These are phyloP conservation scores for Mycena albidolilacea DNA, from an alignment of 768 basidiomycete species.

Conservation along the genomic window DNA sequence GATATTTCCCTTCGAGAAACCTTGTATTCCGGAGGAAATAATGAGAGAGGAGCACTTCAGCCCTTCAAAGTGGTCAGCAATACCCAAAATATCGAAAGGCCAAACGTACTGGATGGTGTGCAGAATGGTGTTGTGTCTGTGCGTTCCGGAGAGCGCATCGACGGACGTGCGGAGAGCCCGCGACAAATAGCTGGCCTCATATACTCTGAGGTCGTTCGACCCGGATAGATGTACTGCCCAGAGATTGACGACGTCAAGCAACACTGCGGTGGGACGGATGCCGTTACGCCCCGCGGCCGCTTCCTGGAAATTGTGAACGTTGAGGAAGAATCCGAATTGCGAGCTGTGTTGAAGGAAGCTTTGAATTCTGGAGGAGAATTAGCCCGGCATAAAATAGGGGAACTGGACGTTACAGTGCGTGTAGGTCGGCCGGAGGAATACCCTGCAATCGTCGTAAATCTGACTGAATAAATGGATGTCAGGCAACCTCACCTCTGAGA, in stretches of 20 bases:
- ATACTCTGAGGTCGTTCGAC: neutral
- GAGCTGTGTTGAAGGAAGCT: conserved; percentile 25
- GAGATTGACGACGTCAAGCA: neutral
- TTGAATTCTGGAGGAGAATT: no score
- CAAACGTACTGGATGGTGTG: conserved; percentile 47
- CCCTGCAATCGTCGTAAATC: neutral
- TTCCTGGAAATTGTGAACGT: conserved; percentile 53
- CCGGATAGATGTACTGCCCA: conserved; percentile 26
- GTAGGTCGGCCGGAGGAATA: no score
- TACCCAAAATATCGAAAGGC: neutral
- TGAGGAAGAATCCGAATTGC: conserved; percentile 63
- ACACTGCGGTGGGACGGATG: neutral
- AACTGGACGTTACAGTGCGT: no score
- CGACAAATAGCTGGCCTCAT: neutral
- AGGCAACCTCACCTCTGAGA: no score
- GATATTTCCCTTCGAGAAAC: conserved; percentile 59
- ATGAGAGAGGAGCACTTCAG: conserved; percentile 58
- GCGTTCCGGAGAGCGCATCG: neutral
- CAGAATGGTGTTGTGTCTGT: neutral
- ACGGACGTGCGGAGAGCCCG: neutral
- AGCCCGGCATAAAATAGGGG: no score
- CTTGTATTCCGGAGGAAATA: conserved; percentile 60
- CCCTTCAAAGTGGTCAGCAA: neutral
- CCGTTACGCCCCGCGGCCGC: neutral
- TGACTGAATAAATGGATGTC: no score